Evolutionary conservation across 2,329 filamentous ascomycete genomes (phyloP).

Genomic region (Penicillium expansum): DNA sequence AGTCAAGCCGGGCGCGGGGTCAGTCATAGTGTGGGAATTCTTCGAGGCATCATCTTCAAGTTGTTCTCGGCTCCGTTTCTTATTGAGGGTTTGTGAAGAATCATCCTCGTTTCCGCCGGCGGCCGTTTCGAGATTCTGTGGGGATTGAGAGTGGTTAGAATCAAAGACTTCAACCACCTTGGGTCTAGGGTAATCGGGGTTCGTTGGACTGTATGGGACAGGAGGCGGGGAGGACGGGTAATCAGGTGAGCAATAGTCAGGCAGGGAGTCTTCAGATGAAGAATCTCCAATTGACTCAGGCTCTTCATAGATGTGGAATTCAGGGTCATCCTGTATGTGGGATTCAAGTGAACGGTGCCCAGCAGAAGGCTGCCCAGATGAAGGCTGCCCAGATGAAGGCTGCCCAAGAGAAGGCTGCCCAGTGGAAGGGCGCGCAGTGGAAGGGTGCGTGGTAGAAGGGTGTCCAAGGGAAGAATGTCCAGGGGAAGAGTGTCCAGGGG

Average conservation of each 20-base stretch:
- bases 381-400: background rate
- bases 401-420: background rate
- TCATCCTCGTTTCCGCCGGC: conserved; percentile 19
- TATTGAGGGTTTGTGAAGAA: conserved; percentile 37
- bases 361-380: background rate
- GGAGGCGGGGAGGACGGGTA: background rate
- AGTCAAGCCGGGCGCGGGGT: background rate
- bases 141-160: background rate
- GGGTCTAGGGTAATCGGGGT: background rate
- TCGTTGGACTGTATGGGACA: background rate
- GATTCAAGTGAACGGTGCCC: background rate
- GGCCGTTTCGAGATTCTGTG: background rate
- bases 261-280: background rate
- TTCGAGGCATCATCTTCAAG: conserved; percentile 35
- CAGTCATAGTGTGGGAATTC: conserved; percentile 9
- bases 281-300: background rate
- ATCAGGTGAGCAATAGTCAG: background rate
- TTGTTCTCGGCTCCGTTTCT: conserved; percentile 46
- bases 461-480: background rate
- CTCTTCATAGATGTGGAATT: background rate
- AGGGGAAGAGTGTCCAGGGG: background rate
- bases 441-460: background rate
- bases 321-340: background rate
- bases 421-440: background rate
- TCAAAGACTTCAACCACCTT: background rate